These are phyloP conservation scores for Tricladium varicosporioides DNA, from an alignment of 2,329 filamentous ascomycete genomes.

Conservation along the genomic window DNA sequence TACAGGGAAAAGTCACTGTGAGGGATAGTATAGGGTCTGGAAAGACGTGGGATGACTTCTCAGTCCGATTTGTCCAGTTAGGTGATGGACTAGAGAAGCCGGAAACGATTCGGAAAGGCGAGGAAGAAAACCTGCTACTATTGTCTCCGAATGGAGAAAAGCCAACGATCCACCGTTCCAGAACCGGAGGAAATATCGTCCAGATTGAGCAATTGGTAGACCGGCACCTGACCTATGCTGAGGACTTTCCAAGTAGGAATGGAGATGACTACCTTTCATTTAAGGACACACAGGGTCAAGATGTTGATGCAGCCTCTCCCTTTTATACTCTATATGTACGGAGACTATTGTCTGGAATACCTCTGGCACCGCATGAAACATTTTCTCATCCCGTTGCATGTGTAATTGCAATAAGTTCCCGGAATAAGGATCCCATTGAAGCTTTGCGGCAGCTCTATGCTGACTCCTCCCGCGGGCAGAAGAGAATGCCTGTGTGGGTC, in stretches of 20 bases:
- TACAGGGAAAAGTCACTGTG: constrained; percentile 85
- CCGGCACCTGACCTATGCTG: constrained; percentile 73
- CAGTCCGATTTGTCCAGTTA: constrained; percentile 78
- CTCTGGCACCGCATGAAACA: constrained; percentile 82
- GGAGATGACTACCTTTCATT: constrained; percentile 38
- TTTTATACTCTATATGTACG: constrained; percentile 86
- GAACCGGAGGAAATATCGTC: constrained; percentile 51
- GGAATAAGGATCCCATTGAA: constrained; percentile 79
- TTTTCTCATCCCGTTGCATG: constrained; percentile 94
- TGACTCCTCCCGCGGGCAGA: constrained; percentile 76
- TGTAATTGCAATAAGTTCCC: constrained; percentile 91
- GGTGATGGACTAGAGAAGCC: constrained; percentile 56
- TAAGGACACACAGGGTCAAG: constrained; percentile 31
- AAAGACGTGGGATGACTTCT: constrained; percentile 83
- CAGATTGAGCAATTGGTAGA: constrained; percentile 81
- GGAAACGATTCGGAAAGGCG: constrained; percentile 39
- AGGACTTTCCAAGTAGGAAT: constrained; percentile 42
- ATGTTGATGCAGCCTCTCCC: constrained; percentile 55
- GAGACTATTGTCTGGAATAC: constrained; percentile 75
- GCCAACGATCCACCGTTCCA: constrained; percentile 20
- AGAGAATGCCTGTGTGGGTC: constrained; percentile 77
- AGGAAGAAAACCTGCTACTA: constrained; percentile 22
- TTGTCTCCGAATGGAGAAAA: constrained; percentile 22
- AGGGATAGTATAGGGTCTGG: constrained; percentile 86
- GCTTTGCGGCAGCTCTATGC: constrained; percentile 80